Evolutionary conservation across 257 asterid genomes (phyloP), one percentile per base, ranked within the genome.

Genomic region (Jasminum sambac): DNA sequence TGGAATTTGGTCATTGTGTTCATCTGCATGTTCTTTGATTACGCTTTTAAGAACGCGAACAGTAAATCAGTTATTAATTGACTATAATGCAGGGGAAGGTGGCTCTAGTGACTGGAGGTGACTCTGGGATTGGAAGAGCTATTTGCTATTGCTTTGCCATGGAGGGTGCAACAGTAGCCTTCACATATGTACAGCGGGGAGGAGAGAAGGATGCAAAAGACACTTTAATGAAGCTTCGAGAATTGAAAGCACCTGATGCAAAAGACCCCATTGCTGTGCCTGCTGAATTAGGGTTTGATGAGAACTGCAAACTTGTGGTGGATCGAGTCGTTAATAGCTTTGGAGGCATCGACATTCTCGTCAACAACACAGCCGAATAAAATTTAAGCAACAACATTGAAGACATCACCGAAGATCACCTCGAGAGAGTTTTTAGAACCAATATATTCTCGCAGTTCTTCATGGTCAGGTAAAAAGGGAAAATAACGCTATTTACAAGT

Each of bases 151-250:
- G 67, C 77, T 84, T 82, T 17, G 88, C 80, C 1, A 42, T 72
- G 5, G 92, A 87, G 66, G 92, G 92, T 25, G 89, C 89, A 64
- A 84, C 87, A 0, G 85, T 84, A 61, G 88, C 92, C 13, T 76
- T 84, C 77, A 84, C 89, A 16, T 82, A 82, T 17, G 85, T 79
- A 1, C 74, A 75, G 62, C 80, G 75, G 0, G 78, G 71, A 5
- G 88, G 84, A 67, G 88, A 84, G 13, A 77, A 76, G 63, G 86
- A 87, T 64, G 92, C 92, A 0, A 39, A 77, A 0, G 88, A 84
- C 24, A 83, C 90, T 1, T 73, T 83, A 0, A 70, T n/a, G 40
- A 76, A 77, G 74, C 37, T 84, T 60, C 80, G 52, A 70, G 55
- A 84, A 38, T 68, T 77, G 26, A 84, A 74, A 42, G 60, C 8